Evolutionary conservation across 2,329 filamentous ascomycete genomes (phyloP).

Genomic region (Gremmenia infestans): DNA sequence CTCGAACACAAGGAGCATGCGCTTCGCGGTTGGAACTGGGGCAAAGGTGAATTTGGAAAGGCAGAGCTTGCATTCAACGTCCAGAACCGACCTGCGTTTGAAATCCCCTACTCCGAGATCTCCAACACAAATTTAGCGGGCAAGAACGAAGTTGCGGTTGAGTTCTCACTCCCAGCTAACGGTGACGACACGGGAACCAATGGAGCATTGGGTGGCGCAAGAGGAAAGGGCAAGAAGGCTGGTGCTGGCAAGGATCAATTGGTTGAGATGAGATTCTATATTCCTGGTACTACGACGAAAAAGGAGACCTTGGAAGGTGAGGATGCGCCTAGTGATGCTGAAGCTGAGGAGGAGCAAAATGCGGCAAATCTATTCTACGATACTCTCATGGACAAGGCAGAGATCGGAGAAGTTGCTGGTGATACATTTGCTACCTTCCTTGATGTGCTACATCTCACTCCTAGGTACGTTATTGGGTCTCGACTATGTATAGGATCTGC

Average conservation of each 20-base stretch:
- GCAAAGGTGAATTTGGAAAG: slow-evolving; percentile 94
- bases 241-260: slow-evolving; percentile 87
- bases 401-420: slow-evolving; percentile 98
- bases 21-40: slow-evolving; percentile 97
- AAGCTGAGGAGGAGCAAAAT: slow-evolving; percentile 77
- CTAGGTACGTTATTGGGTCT: slow-evolving; percentile 53
- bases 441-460: slow-evolving; percentile 94
- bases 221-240: slow-evolving; percentile 78
- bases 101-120: slow-evolving; percentile 95
- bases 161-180: slow-evolving; percentile 75
- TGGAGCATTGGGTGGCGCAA: slow-evolving; percentile 67
- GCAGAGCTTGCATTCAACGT: slow-evolving; percentile 95
- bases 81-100: slow-evolving; percentile 92
- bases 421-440: slow-evolving; percentile 97
- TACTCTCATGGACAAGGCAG: slow-evolving; percentile 94
- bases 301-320: slow-evolving; percentile 60
- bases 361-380: slow-evolving; percentile 98
- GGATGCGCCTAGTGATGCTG: slow-evolving; percentile 59
- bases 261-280: slow-evolving; percentile 98
- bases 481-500: slow-evolving; percentile 2
- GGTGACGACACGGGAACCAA: slow-evolving; percentile 69
- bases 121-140: slow-evolving; percentile 96
- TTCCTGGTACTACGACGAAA: slow-evolving; percentile 82
- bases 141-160: slow-evolving; percentile 95
- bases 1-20: slow-evolving; percentile 93